A percentile compares a stretch with the other conserved stretches of the same genome.
These are phyloP conservation scores for Chlorella sp. DNA, from an alignment of 139 green algal species.

Conservation along the genomic window DNA sequence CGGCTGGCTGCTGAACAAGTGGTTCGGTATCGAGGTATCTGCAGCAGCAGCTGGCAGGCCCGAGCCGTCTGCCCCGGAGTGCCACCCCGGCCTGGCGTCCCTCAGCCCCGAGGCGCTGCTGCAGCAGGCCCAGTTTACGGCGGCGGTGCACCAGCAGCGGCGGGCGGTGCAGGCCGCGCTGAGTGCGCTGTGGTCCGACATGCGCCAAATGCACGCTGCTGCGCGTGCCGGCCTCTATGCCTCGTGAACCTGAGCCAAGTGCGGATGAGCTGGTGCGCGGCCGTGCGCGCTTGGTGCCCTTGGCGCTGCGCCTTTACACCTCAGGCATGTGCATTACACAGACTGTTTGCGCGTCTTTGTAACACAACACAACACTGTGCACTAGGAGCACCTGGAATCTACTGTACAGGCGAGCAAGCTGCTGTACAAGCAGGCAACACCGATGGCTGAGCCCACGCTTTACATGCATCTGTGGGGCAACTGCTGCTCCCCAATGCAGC, in stretches of 20 bases:
- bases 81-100: background rate
- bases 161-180: background rate
- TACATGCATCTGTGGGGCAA: too few species aligned
- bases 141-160: constrained; percentile 27
- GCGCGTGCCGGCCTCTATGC: constrained; percentile 3
- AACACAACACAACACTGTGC: too few species aligned
- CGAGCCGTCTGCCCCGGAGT: background rate
- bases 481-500: too few species aligned
- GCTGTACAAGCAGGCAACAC: too few species aligned
- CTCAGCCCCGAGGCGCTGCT: background rate
- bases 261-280: too few species aligned
- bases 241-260: background rate
- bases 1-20: constrained; percentile 6
- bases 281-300: too few species aligned
- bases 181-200: background rate
- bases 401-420: too few species aligned
- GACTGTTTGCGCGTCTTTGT: too few species aligned
- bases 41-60: background rate
- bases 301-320: too few species aligned
- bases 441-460: too few species aligned
- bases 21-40: background rate
- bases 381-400: too few species aligned
- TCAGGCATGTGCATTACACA: too few species aligned
- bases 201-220: background rate
- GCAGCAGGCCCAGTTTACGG: constrained; percentile 31